phyloP scores from a whole-genome alignment of 2,329 filamentous ascomycete species.

The Fusarium newnesense region DNA sequence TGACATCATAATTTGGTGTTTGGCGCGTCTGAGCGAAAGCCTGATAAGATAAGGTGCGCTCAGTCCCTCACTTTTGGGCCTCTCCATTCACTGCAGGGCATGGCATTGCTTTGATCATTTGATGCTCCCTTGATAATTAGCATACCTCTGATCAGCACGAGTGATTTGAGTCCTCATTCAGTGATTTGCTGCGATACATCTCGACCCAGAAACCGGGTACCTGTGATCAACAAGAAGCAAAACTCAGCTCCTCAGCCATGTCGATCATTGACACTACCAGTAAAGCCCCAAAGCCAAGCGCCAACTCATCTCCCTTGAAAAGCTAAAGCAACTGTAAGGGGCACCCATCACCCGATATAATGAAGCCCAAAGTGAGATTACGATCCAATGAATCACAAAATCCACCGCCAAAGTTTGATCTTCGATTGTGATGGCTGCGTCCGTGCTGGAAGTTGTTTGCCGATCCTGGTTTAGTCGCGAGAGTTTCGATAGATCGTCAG shows the following conservation, averaged over 20 bases:
- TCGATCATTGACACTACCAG: not conserved
- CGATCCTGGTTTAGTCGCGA: not conserved
- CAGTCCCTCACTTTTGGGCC: not conserved
- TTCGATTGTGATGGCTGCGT: not conserved
- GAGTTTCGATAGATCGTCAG: not conserved
- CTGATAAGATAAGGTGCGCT: not conserved
- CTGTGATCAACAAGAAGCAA: not conserved
- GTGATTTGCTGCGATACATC: not conserved
- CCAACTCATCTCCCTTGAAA: not conserved
- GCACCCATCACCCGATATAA: not conserved
- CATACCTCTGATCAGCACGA: not conserved
- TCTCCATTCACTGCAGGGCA: not conserved
- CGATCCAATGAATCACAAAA: not conserved
- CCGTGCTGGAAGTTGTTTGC: not conserved
- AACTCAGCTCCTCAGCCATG: not conserved
- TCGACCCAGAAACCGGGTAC: not conserved
- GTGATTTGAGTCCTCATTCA: not conserved
- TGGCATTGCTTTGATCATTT: too few relatives aligned
- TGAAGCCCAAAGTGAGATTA: not conserved
- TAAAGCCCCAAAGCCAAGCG: not conserved
- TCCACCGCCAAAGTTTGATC: not conserved
- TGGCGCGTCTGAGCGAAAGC: not conserved
- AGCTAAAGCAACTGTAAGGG: not conserved
- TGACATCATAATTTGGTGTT: slow-evolving; percentile 1
- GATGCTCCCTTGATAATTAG: not conserved